Percentiles rank a stretch among this genome's conserved stretches.
These are phyloP conservation scores for Myriosclerotinia scirpicola DNA, from an alignment of 2,329 filamentous ascomycete genomes.

Conservation along the genomic window DNA sequence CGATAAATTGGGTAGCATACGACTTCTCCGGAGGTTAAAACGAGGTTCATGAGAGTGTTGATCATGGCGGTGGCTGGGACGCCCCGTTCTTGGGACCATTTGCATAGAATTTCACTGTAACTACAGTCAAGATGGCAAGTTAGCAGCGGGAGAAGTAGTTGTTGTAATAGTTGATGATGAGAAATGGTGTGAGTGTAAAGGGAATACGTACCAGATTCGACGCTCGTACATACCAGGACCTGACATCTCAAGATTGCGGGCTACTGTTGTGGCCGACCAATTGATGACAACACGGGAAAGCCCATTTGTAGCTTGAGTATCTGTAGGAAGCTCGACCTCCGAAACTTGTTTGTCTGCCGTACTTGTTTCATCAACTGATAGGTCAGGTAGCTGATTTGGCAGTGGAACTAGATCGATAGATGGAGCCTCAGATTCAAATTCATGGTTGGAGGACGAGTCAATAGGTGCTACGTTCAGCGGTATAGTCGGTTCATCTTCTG, in stretches of 20 bases:
- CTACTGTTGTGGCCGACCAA: background rate
- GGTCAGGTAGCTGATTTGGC: background rate
- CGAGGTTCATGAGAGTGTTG: background rate
- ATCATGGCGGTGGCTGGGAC: background rate
- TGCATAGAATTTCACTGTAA: background rate
- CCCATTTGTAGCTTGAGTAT: background rate
- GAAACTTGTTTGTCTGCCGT: background rate
- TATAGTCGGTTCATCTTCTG: background rate
- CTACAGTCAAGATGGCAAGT: background rate
- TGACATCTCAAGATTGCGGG: background rate
- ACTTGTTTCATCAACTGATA: background rate
- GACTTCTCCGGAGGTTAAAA: background rate
- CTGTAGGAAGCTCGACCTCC: too few species aligned
- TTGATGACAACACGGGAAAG: background rate
- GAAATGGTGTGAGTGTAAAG: background rate
- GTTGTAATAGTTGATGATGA: background rate
- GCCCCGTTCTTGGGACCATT: background rate
- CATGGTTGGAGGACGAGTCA: background rate
- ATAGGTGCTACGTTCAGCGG: background rate
- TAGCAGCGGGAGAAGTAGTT: background rate
- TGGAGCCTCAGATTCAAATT: background rate
- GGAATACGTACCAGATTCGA: background rate
- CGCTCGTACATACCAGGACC: background rate
- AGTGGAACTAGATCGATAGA: background rate
- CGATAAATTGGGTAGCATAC: background rate